A percentile compares a stretch with the other conserved stretches of the same genome.
These are phyloP conservation scores for Bauhinia variegata DNA, from an alignment of 306 rosid genomes.

Conservation along the genomic window DNA sequence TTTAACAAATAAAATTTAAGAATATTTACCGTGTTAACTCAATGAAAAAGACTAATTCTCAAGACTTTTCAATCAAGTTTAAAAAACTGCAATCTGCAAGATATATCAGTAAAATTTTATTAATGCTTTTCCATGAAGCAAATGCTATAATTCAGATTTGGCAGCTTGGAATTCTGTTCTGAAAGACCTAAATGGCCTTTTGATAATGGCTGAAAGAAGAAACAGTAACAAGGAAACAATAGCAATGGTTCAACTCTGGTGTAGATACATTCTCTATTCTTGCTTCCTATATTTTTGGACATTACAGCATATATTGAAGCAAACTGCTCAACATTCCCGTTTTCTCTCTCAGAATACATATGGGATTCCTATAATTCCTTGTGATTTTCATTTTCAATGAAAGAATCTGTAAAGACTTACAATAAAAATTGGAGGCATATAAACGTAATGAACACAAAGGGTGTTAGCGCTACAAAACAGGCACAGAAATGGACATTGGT, in stretches of 20 bases:
- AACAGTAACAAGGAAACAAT: neutral
- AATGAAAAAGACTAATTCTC: no score
- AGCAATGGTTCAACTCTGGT: slow-evolving; percentile 39
- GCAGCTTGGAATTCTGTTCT: no score
- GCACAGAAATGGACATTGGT: slow-evolving; percentile 82
- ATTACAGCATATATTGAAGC: slow-evolving; percentile 43
- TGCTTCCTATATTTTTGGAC: slow-evolving; percentile 36
- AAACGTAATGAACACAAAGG: slow-evolving; percentile 28
- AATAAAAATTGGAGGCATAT: slow-evolving; percentile 62
- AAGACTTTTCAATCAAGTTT: no score
- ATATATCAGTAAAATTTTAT: no score
- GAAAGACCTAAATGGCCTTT: neutral
- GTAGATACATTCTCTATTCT: slow-evolving; percentile 35
- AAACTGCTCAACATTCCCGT: slow-evolving; percentile 38
- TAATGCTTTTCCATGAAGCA: no score
- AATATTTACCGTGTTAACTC: no score
- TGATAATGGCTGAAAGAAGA: neutral
- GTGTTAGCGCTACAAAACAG: slow-evolving; percentile 68
- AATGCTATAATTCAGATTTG: no score
- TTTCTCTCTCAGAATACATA: slow-evolving; percentile 44
- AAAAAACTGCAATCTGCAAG: no score
- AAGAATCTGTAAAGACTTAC: slow-evolving; percentile 74
- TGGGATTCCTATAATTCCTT: slow-evolving; percentile 58
- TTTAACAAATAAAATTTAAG: no score
- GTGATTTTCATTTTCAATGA: slow-evolving; percentile 69